These are phyloP conservation scores for Paramecium caudatum DNA, from an alignment of 73 alveolate species.

Conservation along the genomic window DNA sequence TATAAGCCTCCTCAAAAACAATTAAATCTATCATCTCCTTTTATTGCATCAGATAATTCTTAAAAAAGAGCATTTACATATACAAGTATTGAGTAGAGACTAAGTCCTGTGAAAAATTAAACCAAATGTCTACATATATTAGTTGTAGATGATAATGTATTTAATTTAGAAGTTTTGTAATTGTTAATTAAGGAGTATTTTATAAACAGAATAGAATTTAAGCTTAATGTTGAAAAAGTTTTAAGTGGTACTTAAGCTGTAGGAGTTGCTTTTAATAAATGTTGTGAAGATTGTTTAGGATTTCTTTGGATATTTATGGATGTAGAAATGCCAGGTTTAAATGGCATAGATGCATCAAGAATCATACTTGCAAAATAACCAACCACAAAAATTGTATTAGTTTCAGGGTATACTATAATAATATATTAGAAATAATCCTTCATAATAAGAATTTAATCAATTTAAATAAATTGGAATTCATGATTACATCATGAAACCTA, in stretches of 20 bases:
- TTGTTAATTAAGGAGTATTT: not conserved
- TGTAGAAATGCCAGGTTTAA: constrained; percentile 58
- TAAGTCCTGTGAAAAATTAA: constrained; percentile 21
- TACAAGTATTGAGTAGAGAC: constrained; percentile 24
- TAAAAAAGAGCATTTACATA: not conserved
- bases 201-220: not conserved
- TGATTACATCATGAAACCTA: constrained; percentile 26
- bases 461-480: not conserved
- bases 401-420: not conserved
- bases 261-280: constrained; percentile 4
- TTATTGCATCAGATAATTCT: not conserved
- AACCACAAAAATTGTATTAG: not conserved
- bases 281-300: constrained; percentile 35
- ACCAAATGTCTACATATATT: constrained; percentile 31
- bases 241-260: constrained; percentile 28
- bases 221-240: constrained; percentile 10
- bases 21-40: constrained; percentile 23
- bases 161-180: constrained; percentile 7
- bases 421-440: not conserved
- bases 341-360: constrained; percentile 51
- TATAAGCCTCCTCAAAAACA: constrained; percentile 16
- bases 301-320: constrained; percentile 55
- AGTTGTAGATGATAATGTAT: constrained; percentile 52
- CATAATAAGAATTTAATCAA: not conserved
- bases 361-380: not conserved